Evolutionary conservation across 2,329 filamentous ascomycete species (phyloP), one percentile per base, ranked within the genome.

Genomic region (Cercospora brassicicola): DNA sequence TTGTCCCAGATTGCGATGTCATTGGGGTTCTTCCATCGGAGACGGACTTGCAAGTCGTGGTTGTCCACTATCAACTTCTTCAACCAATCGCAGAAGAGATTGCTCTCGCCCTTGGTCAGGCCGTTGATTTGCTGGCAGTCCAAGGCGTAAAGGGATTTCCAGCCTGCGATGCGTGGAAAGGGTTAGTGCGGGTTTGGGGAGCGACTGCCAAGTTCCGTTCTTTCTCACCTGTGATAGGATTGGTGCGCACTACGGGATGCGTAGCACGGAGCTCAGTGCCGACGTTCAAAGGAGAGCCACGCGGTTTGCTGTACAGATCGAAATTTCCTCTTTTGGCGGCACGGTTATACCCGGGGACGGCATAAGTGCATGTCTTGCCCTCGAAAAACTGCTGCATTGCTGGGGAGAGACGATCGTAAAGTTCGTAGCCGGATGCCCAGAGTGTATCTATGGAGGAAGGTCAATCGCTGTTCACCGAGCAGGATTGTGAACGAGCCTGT

Each of bases 351-450:
- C 64, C 69, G 3, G 67, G 66, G 8, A 63, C 68, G 30, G 39
- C 62, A 55, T 73, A 86, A 0, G 84, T 87, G 2, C 84, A 88
- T 0, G 86, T 89, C 5, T 90, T 78, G 0, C 77, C 76, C 65
- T 90, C 87, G 45, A 90, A 81, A 76, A 90, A 90, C 26, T 79
- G 79, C 62, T 86, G 86, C 61, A 86, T 85, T 0, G 85, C 80
- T 1, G 81, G 78, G 4, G 85, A 88, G 67, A 91, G 81, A 30
- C 86, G 84, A 73, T 91, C 88, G 73, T 89, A 90, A 18, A 90
- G 77, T 72, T 90, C 88, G 73, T 90, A 90, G 0, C 87, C 87
- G 1, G 87, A 89, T 0, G 88, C 88, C 88, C 88, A 91, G 3
- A 90, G 83, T 0, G 89, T 90, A 76, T 89, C 45, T 48, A 4